Percentiles rank a stretch among this genome's conserved stretches.
Evolutionary conservation across 164 flowering plant genomes (phyloP).

Genomic region (Macadamia tetraphylla): DNA sequence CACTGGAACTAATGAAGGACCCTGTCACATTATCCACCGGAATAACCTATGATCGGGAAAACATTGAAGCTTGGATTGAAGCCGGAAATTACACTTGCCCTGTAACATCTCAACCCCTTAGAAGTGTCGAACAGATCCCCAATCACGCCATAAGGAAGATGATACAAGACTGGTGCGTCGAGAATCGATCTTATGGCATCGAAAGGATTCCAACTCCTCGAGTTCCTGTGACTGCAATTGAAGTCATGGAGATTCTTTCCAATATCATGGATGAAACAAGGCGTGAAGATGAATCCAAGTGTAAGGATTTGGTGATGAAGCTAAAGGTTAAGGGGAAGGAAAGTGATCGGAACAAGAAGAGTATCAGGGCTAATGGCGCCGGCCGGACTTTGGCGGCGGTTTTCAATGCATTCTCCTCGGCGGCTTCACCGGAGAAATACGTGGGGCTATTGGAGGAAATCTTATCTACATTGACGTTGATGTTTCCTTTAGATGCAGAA

Average conservation of each 20-base stretch:
- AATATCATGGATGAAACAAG: conserved; percentile 16
- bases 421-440: conserved; percentile 14
- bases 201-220: conserved; percentile 85
- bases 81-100: conserved; percentile 65
- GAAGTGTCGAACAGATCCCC: conserved; percentile 49
- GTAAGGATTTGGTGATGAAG: conserved; percentile 38
- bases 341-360: conserved; percentile 50
- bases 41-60: conserved; percentile 71
- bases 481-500: conserved; percentile 40
- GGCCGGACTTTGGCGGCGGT: conserved; percentile 28
- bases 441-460: conserved; percentile 37
- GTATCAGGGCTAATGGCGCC: conserved; percentile 35
- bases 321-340: conserved; percentile 40
- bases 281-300: conserved; percentile 16
- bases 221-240: conserved; percentile 36
- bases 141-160: conserved; percentile 61
- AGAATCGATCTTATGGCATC: conserved; percentile 46
- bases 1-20: conserved; percentile 84
- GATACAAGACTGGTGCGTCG: conserved; percentile 91
- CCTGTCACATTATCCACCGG: conserved; percentile 83
- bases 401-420: conserved; percentile 37
- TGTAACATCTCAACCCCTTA: conserved; percentile 46
- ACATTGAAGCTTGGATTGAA: conserved; percentile 82
- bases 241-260: conserved; percentile 36
- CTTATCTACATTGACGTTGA: conserved; percentile 24